phyloP scores from a whole-genome alignment of 352 stramenopile genomes.

The Chrysophaeum taylorii region DNA sequence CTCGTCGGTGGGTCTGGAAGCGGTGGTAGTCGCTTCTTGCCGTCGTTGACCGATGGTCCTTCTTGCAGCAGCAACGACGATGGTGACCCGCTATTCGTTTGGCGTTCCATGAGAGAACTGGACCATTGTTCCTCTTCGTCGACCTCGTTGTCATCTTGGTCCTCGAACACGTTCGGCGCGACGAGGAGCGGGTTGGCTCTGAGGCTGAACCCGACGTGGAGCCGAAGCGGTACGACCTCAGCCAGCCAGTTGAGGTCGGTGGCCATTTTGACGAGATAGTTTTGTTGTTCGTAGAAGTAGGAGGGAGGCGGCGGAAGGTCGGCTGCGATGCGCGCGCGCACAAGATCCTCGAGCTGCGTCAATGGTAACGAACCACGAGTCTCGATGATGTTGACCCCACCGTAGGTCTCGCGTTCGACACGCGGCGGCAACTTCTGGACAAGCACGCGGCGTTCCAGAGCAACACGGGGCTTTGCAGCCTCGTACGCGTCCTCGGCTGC shows the following conservation, averaged over 20 bases:
- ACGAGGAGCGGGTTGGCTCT: not conserved
- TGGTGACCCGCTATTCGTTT: no score
- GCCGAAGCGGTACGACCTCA: not conserved
- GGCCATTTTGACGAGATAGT: constrained; percentile 9
- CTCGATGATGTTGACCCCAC: not conserved
- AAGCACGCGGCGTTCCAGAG: not conserved
- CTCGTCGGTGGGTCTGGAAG: not conserved
- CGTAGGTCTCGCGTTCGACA: not conserved
- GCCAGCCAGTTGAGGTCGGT: constrained; percentile 5
- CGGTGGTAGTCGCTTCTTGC: not conserved
- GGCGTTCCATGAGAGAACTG: not conserved
- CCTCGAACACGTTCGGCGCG: not conserved
- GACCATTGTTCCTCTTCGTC: not conserved
- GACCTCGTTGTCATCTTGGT: no score
- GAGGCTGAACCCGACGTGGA: not conserved
- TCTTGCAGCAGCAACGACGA: no score
- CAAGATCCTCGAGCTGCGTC: not conserved
- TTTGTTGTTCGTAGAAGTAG: not conserved
- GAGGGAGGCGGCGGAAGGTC: not conserved
- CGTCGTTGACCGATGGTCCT: no score
- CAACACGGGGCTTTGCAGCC: not conserved
- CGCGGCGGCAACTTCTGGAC: not conserved
- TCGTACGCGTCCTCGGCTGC: not conserved
- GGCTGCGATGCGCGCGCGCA: not conserved
- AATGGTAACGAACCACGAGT: not conserved